These are phyloP conservation scores for Podosphaera aphanis DNA, from an alignment of 2,329 filamentous ascomycete species.

Conservation along the genomic window DNA sequence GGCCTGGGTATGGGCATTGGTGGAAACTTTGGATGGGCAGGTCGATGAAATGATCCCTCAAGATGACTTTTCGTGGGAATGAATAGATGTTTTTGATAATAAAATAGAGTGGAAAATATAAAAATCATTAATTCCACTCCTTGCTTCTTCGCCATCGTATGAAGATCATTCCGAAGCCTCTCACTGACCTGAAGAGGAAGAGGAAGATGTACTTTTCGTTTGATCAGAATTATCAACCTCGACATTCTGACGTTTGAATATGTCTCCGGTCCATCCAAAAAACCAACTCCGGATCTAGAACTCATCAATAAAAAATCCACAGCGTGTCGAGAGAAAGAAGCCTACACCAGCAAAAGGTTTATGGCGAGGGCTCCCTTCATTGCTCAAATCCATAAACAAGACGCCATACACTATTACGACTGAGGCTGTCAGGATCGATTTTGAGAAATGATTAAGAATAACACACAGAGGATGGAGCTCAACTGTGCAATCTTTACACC, in stretches of 20 bases:
- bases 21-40: constrained; percentile 16
- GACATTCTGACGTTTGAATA: constrained; percentile 13
- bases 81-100: no score
- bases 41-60: constrained; percentile 14
- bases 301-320: constrained; percentile 4
- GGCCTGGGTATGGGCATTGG: constrained; percentile 6
- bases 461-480: constrained; percentile 14
- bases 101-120: no score
- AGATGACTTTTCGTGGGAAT: no score
- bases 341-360: constrained; percentile 29
- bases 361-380: constrained; percentile 11
- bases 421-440: constrained; percentile 10
- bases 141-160: no score
- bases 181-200: neutral
- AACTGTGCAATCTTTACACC: constrained; percentile 37
- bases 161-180: neutral
- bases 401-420: constrained; percentile 31
- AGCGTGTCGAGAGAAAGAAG: neutral
- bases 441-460: neutral
- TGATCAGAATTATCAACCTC: constrained; percentile 6
- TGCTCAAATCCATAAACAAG: constrained; percentile 36
- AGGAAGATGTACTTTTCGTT: neutral
- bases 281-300: constrained; percentile 20
- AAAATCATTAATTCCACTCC: no score
- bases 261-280: constrained; percentile 18